Conservation (phyloP, 2,329 filamentous ascomycete species). For the Fusarium sp. region DNA sequence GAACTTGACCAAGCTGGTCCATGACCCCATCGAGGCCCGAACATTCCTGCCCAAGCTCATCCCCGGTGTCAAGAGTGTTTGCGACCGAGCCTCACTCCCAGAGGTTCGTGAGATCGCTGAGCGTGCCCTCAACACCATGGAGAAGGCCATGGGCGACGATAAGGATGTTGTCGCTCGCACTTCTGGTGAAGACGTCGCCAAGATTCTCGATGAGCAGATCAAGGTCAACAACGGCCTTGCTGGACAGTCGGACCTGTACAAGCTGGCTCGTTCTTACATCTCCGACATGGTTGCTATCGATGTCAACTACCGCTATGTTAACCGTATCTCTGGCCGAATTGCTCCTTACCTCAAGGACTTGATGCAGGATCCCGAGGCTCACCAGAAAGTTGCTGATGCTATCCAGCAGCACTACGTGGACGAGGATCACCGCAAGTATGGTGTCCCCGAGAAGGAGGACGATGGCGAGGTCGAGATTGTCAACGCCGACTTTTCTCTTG, state of each 20-base stretch:
- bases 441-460: slow-evolving; percentile 84
- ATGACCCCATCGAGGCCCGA: slow-evolving; percentile 91
- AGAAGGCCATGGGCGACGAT: slow-evolving; percentile 87
- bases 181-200: slow-evolving; percentile 76
- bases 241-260: slow-evolving; percentile 69
- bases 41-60: slow-evolving; percentile 94
- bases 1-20: slow-evolving; percentile 97
- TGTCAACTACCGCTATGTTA: slow-evolving; percentile 81
- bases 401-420: slow-evolving; percentile 82
- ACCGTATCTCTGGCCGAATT: slow-evolving; percentile 74
- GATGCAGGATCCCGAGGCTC: slow-evolving; percentile 67
- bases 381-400: slow-evolving; percentile 71
- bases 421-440: slow-evolving; percentile 88
- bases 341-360: slow-evolving; percentile 79
- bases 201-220: slow-evolving; percentile 78
- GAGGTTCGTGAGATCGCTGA: slow-evolving; percentile 92
- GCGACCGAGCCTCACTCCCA: slow-evolving; percentile 87
- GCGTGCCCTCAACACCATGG: slow-evolving; percentile 84
- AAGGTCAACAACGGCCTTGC: slow-evolving; percentile 72
- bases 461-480: slow-evolving; percentile 96
- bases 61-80: slow-evolving; percentile 90
- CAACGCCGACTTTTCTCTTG: slow-evolving; percentile 96
- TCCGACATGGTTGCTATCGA: slow-evolving; percentile 87
- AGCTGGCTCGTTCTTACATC: slow-evolving; percentile 76
- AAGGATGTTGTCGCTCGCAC: slow-evolving; percentile 72